These are phyloP conservation scores for Diaporthe longicolla DNA, from an alignment of 2,329 filamentous ascomycete genomes.

Conservation along the genomic window DNA sequence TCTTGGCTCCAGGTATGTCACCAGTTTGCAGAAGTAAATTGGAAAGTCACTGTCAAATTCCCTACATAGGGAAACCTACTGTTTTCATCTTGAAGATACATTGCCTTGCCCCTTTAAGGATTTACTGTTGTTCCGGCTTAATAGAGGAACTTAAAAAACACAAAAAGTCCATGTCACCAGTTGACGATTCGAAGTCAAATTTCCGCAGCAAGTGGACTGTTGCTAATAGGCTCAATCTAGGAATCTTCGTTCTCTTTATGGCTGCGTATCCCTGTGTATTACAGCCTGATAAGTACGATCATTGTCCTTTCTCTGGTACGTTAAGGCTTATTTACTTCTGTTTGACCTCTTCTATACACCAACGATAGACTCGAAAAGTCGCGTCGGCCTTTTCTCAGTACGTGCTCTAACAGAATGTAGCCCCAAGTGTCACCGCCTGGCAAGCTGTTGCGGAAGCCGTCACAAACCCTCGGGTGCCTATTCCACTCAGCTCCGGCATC, in stretches of 20 bases:
- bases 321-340: background rate
- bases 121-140: no score
- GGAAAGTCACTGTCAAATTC: no score
- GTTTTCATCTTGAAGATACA: no score
- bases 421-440: constrained; percentile 77
- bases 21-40: no score
- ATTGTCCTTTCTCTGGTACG: constrained; percentile 62
- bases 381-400: no score
- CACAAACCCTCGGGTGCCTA: constrained; percentile 63
- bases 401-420: background rate
- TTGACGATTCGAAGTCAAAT: constrained; percentile 62
- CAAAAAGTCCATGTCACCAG: constrained; percentile 76
- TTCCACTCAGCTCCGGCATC: constrained; percentile 68
- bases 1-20: constrained; percentile 77
- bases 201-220: background rate
- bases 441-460: constrained; percentile 74
- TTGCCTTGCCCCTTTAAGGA: no score
- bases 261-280: constrained; percentile 75
- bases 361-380: background rate
- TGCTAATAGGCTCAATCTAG: background rate
- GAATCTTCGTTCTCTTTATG: constrained; percentile 18
- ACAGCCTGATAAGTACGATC: constrained; percentile 58
- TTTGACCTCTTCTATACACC: background rate
- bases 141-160: no score
- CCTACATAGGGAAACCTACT: no score